Evolutionary conservation across 2,329 filamentous ascomycete species (phyloP), one percentile per base, ranked within the genome.

Genomic region (Sclerotinia minor): DNA sequence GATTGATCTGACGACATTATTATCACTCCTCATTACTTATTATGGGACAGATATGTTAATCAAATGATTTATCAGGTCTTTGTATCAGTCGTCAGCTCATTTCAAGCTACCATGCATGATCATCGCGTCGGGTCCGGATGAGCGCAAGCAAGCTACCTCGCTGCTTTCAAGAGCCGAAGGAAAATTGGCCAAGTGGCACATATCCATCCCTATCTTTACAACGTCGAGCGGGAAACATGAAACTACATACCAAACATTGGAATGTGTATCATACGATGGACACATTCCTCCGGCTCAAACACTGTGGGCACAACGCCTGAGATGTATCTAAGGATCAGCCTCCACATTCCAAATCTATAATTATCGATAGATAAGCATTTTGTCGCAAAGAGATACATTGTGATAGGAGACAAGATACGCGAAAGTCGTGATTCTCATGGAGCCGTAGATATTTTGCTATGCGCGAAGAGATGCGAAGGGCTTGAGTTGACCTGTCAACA

Each of bases 281-380:
- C 38, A 45, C 55, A 59, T 59, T 59, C 38, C 55, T 59, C 17
- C 24, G 13, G 8, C 17, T 44, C 38, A 29, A 58, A 21, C 55
- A 21, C 8, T n/a, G 24, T 9, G 55, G 13, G 26, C 49, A 26
- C 49, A 5, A 52, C 24, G 24, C 7, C 6, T 32, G 15, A 17
- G 53, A 38, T 32, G 52, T 44, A 38, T 26, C 24, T 29, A 59
- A 45, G 38, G 5, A 24, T 29, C 17, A 45, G 55, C 38, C 45
- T 59, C 41, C 38, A 45, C 55, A 59, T 59, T 59, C 38, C 55
- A 59, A 29, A 3, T 7, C 38, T 29, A 59, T 45, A 59, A 59
- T 45, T 59, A 45, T 29, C 13, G 5, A 5, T 29, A 59, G 26
- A 45, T 24, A 59, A 59, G 55, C 38, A n/a, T 59, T 29, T 21